phyloP scores from a whole-genome alignment of 345 rosid species.

The Camelina hispida region DNA sequence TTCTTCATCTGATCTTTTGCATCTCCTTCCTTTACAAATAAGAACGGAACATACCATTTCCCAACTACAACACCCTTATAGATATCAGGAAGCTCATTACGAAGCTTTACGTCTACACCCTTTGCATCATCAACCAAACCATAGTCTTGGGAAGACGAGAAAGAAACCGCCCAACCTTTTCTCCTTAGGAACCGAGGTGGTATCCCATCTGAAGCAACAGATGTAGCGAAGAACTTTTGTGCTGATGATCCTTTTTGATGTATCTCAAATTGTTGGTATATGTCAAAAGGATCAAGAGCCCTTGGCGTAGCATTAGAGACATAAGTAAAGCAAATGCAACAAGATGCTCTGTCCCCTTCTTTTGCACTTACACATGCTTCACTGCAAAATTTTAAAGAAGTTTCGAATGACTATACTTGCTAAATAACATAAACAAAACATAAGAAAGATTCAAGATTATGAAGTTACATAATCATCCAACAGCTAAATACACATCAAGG shows the following conservation, averaged over 20 bases:
- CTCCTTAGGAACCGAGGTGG: constrained; percentile 62
- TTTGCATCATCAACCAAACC: constrained; percentile 58
- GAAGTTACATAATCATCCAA: too few relatives aligned
- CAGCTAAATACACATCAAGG: too few relatives aligned
- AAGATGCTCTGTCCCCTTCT: constrained; percentile 50
- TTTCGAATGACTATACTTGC: too few relatives aligned
- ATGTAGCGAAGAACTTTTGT: constrained; percentile 49
- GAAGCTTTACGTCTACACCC: constrained; percentile 51
- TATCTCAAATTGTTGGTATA: constrained; percentile 55
- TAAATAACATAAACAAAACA: too few relatives aligned
- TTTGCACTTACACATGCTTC: constrained; percentile 52
- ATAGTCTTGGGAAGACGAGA: constrained; percentile 40
- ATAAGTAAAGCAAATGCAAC: constrained; percentile 47
- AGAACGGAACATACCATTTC: constrained; percentile 74
- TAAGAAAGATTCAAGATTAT: too few relatives aligned
- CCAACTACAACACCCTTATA: constrained; percentile 52
- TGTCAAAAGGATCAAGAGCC: constrained; percentile 50
- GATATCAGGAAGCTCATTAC: constrained; percentile 52
- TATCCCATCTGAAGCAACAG: constrained; percentile 54
- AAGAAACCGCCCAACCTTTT: constrained; percentile 56
- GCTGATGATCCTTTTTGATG: constrained; percentile 37
- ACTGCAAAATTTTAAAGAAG: constrained; percentile 34
- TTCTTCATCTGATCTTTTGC: constrained; percentile 49
- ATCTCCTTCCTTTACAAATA: constrained; percentile 57
- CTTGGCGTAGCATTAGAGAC: constrained; percentile 47